Base-by-base conservation (phyloP, 2,329 filamentous ascomycete species). In the Colletotrichum gloeosporioides region DNA sequence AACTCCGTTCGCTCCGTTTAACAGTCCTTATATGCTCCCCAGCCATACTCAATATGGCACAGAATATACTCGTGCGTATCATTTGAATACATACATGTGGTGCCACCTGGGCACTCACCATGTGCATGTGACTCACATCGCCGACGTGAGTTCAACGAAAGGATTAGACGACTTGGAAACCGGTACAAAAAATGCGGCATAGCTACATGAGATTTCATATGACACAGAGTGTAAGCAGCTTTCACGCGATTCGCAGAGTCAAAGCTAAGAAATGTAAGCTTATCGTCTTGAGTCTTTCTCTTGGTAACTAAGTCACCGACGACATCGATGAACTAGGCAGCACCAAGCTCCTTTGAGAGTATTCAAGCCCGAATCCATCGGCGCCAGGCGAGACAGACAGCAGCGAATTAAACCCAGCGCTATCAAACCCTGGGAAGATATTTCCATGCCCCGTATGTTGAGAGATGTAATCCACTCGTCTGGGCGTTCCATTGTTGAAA, bases 271-370 rank as follows among this genome's bases (percentile, higher is more conserved):
- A 36, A 36, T 39, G 13, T 16, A 16, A 39, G 4, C 15, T 13
- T 0, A 39, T 8, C 15, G 34, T 39, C 8, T 18, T 9, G 8
- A 10, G 39, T 12, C 39, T 49, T 22, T 0, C 18, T n/a, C 18
- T 49, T 12, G 3, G 7, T n/a, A 1, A 12, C 8, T 49, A 49
- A 18, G 10, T 12, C 6, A 12, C 3, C 39, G 39, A n/a, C 1
- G 39, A 6, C 18, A 49, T 49, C 9, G 9, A 49, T 49, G 39
- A 49, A 49, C 18, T 6, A n/a, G 4, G 39, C 9, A n/a, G 18
- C 5, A 1, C 6, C 39, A 22, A 49, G 9, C 9, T 49, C 0
- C 0, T 49, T 3, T n/a, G 39, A 7, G 39, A 2, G 1, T 22
- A 49, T 49, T 49, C 39, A 49, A n/a, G 3, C 1, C 9, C 5